Evolutionary conservation across 2,329 filamentous ascomycete genomes (phyloP).

Genomic region (Raffaelea deltoideospora): DNA sequence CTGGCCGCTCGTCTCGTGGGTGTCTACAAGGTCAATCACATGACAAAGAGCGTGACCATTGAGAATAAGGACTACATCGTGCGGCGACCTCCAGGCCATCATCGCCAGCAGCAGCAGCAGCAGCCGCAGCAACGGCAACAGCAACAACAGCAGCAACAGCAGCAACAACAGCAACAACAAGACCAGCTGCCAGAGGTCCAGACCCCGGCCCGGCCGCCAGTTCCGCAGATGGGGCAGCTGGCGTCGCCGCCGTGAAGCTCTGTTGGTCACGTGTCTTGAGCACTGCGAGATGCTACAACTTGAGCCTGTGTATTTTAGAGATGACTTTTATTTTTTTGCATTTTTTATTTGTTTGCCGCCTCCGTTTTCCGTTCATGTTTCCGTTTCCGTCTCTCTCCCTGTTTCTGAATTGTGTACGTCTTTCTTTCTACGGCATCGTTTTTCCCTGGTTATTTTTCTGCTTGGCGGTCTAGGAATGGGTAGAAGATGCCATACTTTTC

Average conservation of each 20-base stretch:
- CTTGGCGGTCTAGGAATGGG: not conserved
- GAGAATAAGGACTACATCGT: conserved; percentile 67
- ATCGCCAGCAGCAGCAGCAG: conserved; percentile 15
- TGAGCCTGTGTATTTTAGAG: not conserved
- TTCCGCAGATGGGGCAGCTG: conserved; percentile 5
- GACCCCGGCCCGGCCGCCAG: conserved; percentile 5
- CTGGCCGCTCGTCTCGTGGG: conserved; percentile 88
- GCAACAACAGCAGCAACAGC: conserved; percentile 14
- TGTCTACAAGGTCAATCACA: conserved; percentile 99
- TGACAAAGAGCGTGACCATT: conserved; percentile 85
- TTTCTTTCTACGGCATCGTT: too few relatives aligned
- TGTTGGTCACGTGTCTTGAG: not conserved
- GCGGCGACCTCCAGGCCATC: too few relatives aligned
- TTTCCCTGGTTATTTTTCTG: too few relatives aligned
- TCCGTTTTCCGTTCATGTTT: not conserved
- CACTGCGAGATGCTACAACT: too few relatives aligned
- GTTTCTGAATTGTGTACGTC: too few relatives aligned
- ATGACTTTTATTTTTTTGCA: not conserved
- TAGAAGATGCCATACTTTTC: too few relatives aligned
- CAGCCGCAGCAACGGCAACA: conserved; percentile 6
- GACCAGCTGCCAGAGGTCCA: not conserved
- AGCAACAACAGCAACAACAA: conserved; percentile 10
- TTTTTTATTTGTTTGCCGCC: not conserved
- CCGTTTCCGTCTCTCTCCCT: too few relatives aligned
- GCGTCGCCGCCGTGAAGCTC: conserved; percentile 6